phyloP scores from a whole-genome alignment of 2,329 filamentous ascomycete species.

The Sporothrix brasiliensis region DNA sequence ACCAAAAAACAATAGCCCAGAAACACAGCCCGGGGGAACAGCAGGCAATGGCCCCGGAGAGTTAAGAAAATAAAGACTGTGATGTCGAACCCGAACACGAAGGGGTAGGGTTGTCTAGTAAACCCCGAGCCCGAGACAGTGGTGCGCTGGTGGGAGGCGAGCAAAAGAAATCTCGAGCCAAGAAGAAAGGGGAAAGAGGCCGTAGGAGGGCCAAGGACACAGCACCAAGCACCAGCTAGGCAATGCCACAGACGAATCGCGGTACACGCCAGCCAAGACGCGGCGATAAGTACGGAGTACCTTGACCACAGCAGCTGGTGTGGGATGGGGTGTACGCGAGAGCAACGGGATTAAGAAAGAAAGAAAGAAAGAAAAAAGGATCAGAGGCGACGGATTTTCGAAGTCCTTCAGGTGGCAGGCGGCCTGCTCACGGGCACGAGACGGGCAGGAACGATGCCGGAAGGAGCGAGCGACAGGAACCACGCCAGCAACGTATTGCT shows the following conservation, averaged over 20 bases:
- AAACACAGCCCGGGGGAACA: not conserved
- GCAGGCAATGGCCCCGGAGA: constrained; percentile 9
- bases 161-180: not conserved
- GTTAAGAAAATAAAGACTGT: not conserved
- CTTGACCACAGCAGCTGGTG: not conserved
- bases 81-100: constrained; percentile 29
- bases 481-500: not conserved
- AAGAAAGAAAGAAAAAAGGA: constrained; percentile 3
- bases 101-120: not conserved
- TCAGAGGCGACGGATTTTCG: not conserved
- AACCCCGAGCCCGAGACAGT: constrained; percentile 27
- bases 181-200: not conserved
- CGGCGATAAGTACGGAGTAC: not conserved
- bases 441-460: constrained; percentile 9
- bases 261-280: constrained; percentile 22
- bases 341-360: not conserved
- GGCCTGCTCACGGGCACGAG: not conserved
- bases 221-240: not conserved
- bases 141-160: not conserved
- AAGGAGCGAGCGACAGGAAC: constrained; percentile 1
- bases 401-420: not conserved
- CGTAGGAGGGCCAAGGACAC: not conserved
- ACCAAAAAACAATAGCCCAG: not conserved
- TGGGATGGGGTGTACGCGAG: not conserved
- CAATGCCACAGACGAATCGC: not conserved